These are phyloP conservation scores for Solanum lycopersicoides DNA, from an alignment of 257 asterid genomes.

Conservation along the genomic window DNA sequence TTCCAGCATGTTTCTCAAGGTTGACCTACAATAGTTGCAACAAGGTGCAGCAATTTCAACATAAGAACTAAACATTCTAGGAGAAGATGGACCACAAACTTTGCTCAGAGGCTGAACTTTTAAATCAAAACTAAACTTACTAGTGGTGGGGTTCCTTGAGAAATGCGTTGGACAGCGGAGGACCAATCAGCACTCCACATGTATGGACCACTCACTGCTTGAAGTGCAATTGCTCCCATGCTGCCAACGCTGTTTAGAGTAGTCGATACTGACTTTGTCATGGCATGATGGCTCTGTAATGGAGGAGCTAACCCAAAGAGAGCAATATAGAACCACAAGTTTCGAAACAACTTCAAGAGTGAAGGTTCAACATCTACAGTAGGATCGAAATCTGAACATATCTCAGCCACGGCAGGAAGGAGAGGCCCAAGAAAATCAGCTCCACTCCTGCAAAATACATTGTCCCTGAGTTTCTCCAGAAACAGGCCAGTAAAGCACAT, in stretches of 20 bases:
- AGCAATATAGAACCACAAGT: constrained; percentile 97
- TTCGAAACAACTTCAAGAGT: constrained; percentile 86
- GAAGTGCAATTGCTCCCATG: constrained; percentile 65
- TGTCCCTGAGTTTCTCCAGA: constrained; percentile 12
- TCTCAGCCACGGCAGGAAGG: constrained; percentile 95
- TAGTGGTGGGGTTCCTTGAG: constrained; percentile 99
- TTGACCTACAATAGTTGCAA: neutral
- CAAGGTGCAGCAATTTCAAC: neutral
- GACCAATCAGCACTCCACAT: constrained; percentile 87
- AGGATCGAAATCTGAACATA: constrained; percentile 97
- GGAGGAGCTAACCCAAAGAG: constrained; percentile 99
- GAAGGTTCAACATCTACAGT: constrained; percentile 84
- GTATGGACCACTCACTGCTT: constrained; percentile 94
- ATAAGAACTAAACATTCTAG: neutral
- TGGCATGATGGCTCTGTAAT: constrained; percentile 46
- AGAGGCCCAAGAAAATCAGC: constrained; percentile 99
- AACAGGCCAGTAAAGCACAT: constrained; percentile 8
- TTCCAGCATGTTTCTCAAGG: neutral
- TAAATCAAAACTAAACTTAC: constrained; percentile 40
- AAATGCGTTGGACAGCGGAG: constrained; percentile 87
- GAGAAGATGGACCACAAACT: neutral
- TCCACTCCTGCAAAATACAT: constrained; percentile 71
- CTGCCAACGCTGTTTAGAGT: constrained; percentile 72
- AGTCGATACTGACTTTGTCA: constrained; percentile 61
- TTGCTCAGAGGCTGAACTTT: neutral